Evolutionary conservation across 2,329 filamentous ascomycete species (phyloP).

Genomic region (Curvularia sp.): DNA sequence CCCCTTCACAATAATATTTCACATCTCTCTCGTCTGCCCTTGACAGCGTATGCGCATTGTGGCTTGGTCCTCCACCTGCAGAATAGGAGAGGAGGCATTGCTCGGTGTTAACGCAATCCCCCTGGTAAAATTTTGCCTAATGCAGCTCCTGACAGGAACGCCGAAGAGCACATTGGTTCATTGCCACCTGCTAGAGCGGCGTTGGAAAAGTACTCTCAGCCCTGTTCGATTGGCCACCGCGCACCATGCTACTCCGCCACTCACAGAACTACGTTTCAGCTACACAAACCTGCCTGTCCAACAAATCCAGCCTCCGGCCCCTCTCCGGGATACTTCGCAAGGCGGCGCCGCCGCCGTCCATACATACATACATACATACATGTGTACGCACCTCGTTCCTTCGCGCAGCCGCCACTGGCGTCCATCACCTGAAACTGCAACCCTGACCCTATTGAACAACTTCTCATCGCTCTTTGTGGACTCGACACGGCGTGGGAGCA

Average conservation of each 20-base stretch:
- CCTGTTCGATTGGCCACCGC: constrained; percentile 19
- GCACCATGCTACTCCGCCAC: constrained; percentile 23
- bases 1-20: not conserved
- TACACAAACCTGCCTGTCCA: constrained; percentile 10
- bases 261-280: constrained; percentile 20
- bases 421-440: not conserved
- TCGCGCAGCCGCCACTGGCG: not conserved
- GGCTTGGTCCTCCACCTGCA: constrained; percentile 1
- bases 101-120: not conserved
- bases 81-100: not conserved
- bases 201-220: constrained; percentile 6
- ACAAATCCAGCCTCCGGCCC: constrained; percentile 17
- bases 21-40: not conserved
- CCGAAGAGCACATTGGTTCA: not conserved
- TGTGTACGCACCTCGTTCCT: too few species aligned
- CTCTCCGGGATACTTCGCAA: constrained; percentile 16
- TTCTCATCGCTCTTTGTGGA: not conserved
- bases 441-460: not conserved
- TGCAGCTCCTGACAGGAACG: not conserved
- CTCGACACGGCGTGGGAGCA: constrained; percentile 6
- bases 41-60: not conserved
- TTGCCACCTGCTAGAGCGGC: constrained; percentile 4
- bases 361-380: not conserved
- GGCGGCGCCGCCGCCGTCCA: constrained; percentile 11
- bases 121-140: not conserved